A percentile compares a stretch with the other conserved stretches of the same genome.
Evolutionary conservation across 345 rosid species (phyloP).

Genomic region (Rhizophora mangle): DNA sequence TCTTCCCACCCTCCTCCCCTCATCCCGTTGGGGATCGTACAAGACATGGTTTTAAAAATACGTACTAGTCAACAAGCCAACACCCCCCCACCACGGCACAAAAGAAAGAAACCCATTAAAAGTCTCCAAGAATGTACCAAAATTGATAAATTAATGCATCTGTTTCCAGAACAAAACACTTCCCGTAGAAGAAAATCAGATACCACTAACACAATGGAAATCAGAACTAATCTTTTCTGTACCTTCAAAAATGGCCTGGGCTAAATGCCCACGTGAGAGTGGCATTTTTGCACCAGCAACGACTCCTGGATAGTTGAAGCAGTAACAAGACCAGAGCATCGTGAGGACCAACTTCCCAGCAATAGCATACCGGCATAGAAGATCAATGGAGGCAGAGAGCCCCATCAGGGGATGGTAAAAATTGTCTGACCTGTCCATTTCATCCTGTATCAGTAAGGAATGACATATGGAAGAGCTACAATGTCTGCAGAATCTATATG

Average conservation of each 20-base stretch:
- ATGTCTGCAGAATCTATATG: constrained; percentile 59
- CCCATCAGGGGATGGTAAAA: background rate
- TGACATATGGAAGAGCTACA: constrained; percentile 68
- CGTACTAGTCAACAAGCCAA: background rate
- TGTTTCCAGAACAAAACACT: constrained; percentile 10
- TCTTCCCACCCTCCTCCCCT: too few relatives aligned
- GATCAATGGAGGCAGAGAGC: background rate
- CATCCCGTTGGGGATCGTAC: too few relatives aligned
- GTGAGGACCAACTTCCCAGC: background rate
- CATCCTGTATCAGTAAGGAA: constrained; percentile 49
- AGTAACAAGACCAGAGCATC: background rate
- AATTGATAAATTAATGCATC: background rate
- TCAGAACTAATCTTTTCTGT: background rate
- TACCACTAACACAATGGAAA: background rate
- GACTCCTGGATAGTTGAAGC: background rate
- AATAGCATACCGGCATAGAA: background rate
- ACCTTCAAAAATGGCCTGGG: constrained; percentile 4
- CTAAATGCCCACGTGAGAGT: constrained; percentile 1
- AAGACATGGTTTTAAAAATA: background rate
- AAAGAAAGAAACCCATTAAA: background rate
- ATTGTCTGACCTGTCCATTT: background rate
- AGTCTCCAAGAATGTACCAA: constrained; percentile 3
- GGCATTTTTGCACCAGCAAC: background rate
- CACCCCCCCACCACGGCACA: background rate
- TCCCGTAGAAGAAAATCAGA: constrained; percentile 12